Conservation (phyloP, 1,139 yeast genomes). For the Hyphopichia burtonii region DNA sequence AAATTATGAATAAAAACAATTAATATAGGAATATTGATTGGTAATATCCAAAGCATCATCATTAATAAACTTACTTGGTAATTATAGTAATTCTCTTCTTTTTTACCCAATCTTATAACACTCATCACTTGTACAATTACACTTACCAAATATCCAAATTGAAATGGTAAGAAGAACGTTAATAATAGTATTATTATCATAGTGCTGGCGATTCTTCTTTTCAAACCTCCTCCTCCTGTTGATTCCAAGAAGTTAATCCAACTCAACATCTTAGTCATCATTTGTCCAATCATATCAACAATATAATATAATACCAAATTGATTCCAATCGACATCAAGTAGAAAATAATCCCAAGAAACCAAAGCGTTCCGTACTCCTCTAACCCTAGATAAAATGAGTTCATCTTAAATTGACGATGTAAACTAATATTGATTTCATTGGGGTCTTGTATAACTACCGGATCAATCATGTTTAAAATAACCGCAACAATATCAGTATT, state of each 20-base stretch:
- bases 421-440: slow-evolving; percentile 31
- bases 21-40: slow-evolving; percentile 66
- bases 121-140: slow-evolving; percentile 52
- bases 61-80: slow-evolving; percentile 56
- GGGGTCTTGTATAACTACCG: slow-evolving; percentile 45
- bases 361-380: slow-evolving; percentile 52
- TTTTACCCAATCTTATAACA: slow-evolving; percentile 26
- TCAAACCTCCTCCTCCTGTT: neutral
- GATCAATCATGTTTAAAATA: slow-evolving; percentile 48
- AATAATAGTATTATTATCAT: slow-evolving; percentile 30
- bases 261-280: neutral
- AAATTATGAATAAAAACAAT: slow-evolving; percentile 71
- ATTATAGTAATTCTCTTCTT: slow-evolving; percentile 30
- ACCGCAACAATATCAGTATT: slow-evolving; percentile 17
- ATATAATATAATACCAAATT: slow-evolving; percentile 31
- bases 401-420: slow-evolving; percentile 22
- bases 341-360: slow-evolving; percentile 59
- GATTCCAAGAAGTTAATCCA: neutral
- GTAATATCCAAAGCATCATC: slow-evolving; percentile 65
- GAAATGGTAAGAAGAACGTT: slow-evolving; percentile 71
- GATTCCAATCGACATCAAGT: slow-evolving; percentile 50
- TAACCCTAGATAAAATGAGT: slow-evolving; percentile 61
- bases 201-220: slow-evolving; percentile 28
- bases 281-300: neutral
- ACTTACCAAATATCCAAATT: slow-evolving; percentile 66